phyloP scores from a whole-genome alignment of 768 basidiomycete species.

The Lepiota brunneoincarnata region DNA sequence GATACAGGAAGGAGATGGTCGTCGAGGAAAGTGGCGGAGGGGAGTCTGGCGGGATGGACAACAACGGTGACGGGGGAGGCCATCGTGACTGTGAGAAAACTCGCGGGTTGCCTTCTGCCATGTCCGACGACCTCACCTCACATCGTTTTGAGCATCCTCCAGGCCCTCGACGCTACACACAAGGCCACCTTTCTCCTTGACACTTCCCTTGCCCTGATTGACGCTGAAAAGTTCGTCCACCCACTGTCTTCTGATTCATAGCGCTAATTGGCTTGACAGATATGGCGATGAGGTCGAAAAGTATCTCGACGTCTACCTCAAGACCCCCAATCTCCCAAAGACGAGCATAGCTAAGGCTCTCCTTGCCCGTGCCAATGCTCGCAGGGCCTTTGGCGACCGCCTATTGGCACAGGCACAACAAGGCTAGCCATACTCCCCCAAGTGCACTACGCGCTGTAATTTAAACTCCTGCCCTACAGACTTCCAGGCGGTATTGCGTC shows the following conservation, averaged over 20 bases:
- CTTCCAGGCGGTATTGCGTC: constrained; percentile 54
- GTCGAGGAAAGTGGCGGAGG: too few species aligned
- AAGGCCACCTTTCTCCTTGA: constrained; percentile 53
- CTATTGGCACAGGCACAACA: constrained; percentile 57
- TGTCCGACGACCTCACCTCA: constrained; percentile 49
- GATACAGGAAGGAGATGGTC: too few species aligned
- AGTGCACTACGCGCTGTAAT: background rate
- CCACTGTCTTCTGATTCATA: background rate
- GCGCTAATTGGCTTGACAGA: constrained; percentile 27
- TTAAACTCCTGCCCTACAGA: constrained; percentile 34
- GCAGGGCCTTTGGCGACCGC: constrained; percentile 52
- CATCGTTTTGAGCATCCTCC: constrained; percentile 44
- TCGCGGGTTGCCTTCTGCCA: constrained; percentile 10
- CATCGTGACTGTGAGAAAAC: constrained; percentile 4
- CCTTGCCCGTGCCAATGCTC: constrained; percentile 56
- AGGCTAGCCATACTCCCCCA: constrained; percentile 31
- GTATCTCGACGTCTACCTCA: constrained; percentile 63
- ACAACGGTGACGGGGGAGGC: too few species aligned
- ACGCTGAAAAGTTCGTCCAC: constrained; percentile 44
- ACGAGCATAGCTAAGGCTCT: constrained; percentile 52
- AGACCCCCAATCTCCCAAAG: constrained; percentile 54
- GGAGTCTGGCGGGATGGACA: too few species aligned
- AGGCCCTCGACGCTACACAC: constrained; percentile 37
- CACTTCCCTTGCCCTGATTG: constrained; percentile 45
- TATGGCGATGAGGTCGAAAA: constrained; percentile 64